These are phyloP conservation scores for Paracamarosporium sp. DNA, from an alignment of 2,329 filamentous ascomycete genomes.

Conservation along the genomic window DNA sequence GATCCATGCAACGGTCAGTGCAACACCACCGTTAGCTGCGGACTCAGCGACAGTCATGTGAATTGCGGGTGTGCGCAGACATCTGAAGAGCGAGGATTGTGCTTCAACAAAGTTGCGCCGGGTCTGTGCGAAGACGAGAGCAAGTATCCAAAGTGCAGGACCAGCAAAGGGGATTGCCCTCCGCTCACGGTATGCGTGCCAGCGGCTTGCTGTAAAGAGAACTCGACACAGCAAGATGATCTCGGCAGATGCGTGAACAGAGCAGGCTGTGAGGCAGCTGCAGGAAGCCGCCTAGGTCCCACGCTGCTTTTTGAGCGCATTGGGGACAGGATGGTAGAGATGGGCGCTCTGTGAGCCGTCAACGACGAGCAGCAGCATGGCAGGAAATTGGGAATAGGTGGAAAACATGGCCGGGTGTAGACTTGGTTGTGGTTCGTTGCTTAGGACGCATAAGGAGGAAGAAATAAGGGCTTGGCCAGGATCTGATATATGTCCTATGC, in stretches of 20 bases:
- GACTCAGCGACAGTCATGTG: conserved; percentile 9
- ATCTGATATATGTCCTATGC: not conserved
- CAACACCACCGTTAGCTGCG: conserved; percentile 32
- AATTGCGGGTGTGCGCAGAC: conserved; percentile 38
- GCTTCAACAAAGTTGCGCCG: conserved; percentile 28
- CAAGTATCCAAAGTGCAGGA: conserved; percentile 13
- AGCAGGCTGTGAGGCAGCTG: conserved; percentile 15
- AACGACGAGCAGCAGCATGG: not conserved
- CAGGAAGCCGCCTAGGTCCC: not conserved
- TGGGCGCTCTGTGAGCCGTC: not conserved
- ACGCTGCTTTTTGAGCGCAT: not conserved
- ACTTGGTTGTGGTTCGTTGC: not conserved
- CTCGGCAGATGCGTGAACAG: conserved; percentile 22
- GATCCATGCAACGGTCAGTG: conserved; percentile 38
- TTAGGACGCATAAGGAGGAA: not conserved
- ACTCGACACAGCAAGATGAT: not conserved
- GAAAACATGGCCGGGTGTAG: too few species aligned
- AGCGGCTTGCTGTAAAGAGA: conserved; percentile 23
- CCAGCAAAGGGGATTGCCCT: conserved; percentile 15
- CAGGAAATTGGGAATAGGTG: not conserved
- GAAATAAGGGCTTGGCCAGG: not conserved
- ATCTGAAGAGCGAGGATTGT: conserved; percentile 30
- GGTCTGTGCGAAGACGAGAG: conserved; percentile 11
- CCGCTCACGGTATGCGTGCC: conserved; percentile 21
- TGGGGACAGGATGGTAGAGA: conserved; percentile 1